Conservation (phyloP, 768 basidiomycete species). For the Panaeolus papilionaceus region DNA sequence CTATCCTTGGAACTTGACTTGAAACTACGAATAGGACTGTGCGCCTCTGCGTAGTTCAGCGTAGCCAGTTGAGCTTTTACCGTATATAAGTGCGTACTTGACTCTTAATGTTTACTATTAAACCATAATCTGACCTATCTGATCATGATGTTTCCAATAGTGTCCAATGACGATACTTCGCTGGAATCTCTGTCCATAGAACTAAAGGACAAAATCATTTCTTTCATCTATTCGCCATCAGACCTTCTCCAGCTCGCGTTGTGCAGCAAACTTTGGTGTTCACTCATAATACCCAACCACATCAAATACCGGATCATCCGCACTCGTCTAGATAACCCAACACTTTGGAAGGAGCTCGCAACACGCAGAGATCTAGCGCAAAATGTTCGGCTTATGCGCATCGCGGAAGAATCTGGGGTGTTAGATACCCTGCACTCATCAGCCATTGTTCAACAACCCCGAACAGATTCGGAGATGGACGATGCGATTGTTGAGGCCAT, state of each 20-base stretch:
- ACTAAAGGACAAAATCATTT: constrained; percentile 26
- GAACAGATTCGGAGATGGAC: background rate
- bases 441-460: background rate
- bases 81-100: background rate
- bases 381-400: constrained; percentile 27
- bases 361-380: constrained; percentile 30
- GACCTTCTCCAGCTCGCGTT: constrained; percentile 25
- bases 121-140: background rate
- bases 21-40: background rate
- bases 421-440: background rate
- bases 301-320: constrained; percentile 32
- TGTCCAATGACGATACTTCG: background rate
- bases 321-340: constrained; percentile 19
- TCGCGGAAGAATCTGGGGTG: background rate
- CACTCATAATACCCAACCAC: constrained; percentile 32
- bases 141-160: background rate
- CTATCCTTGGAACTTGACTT: constrained; percentile 10
- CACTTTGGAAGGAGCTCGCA: constrained; percentile 33
- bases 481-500: background rate
- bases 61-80: background rate
- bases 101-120: background rate
- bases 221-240: constrained; percentile 18
- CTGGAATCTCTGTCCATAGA: constrained; percentile 18
- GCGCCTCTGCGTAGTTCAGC: background rate
- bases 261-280: constrained; percentile 25